Evolutionary conservation across 1,139 yeast species (phyloP).

Genomic region (Blastobotrys raffinosifermentans): DNA sequence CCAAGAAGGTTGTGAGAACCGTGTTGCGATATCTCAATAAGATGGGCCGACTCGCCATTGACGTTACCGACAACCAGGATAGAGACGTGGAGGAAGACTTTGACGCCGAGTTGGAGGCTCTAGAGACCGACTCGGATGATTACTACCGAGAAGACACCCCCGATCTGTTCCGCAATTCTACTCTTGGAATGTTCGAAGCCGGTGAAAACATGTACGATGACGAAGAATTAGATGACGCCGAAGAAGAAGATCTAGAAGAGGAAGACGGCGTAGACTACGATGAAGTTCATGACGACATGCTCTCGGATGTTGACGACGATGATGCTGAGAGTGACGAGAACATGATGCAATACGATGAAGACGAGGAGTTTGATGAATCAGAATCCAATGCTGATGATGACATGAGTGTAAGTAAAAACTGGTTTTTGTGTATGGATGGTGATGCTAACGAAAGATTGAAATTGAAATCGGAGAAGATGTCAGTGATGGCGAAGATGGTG

Average conservation of each 20-base stretch:
- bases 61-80: conserved; percentile 39
- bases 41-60: conserved; percentile 45
- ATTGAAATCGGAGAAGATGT: conserved; percentile 26
- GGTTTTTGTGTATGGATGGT: background rate
- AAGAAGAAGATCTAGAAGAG: conserved; percentile 27
- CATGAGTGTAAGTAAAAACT: conserved; percentile 21
- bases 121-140: conserved; percentile 42
- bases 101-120: conserved; percentile 21
- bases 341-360: conserved; percentile 13
- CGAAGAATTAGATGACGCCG: conserved; percentile 41
- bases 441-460: conserved; percentile 8
- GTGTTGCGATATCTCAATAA: conserved; percentile 57
- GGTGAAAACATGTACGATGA: conserved; percentile 67
- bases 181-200: conserved; percentile 90
- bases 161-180: conserved; percentile 78
- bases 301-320: conserved; percentile 32
- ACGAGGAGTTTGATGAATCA: conserved; percentile 29
- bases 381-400: conserved; percentile 28
- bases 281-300: conserved; percentile 28
- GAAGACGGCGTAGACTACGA: conserved; percentile 28
- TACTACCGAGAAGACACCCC: conserved; percentile 72
- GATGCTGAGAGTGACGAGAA: conserved; percentile 23
- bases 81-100: conserved; percentile 45
- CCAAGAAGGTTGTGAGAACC: conserved; percentile 51
- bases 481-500: conserved; percentile 36